Percentiles rank a stretch among this genome's conserved stretches.
These are phyloP conservation scores for Fusarium nelsonii DNA, from an alignment of 2,329 filamentous ascomycete species.

Conservation along the genomic window DNA sequence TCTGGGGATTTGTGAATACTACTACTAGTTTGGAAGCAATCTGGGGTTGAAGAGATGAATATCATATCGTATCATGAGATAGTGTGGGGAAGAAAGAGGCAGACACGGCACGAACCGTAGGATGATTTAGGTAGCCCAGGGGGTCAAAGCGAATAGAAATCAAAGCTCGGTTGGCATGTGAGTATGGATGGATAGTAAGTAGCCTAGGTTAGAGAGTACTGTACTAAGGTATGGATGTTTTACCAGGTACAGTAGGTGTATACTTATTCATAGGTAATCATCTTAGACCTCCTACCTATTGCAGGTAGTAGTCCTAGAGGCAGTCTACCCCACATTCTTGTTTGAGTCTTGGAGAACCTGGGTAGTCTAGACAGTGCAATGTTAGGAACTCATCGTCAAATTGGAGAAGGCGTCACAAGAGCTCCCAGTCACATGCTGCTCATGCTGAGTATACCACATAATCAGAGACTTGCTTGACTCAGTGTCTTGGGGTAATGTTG, in stretches of 20 bases:
- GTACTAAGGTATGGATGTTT: background rate
- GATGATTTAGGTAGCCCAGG: background rate
- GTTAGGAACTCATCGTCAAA: slow-evolving; percentile 10
- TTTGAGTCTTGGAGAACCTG: slow-evolving; percentile 7
- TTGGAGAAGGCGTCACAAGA: slow-evolving; percentile 20
- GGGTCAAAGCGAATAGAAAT: background rate
- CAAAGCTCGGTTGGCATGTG: slow-evolving; percentile 30
- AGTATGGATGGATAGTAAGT: background rate
- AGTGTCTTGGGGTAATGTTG: background rate
- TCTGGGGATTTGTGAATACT: slow-evolving; percentile 7
- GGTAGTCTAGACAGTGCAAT: background rate
- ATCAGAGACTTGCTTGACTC: no score
- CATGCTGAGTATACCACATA: background rate
- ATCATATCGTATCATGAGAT: slow-evolving; percentile 7
- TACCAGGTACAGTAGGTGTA: background rate
- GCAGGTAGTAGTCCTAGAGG: background rate
- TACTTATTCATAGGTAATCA: background rate
- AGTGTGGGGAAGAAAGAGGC: slow-evolving; percentile 7
- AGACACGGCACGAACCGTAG: slow-evolving; percentile 14
- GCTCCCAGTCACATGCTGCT: slow-evolving; percentile 11
- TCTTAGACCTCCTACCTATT: slow-evolving; percentile 5
- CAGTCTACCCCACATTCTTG: slow-evolving; percentile 20
- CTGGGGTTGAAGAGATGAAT: slow-evolving; percentile 14
- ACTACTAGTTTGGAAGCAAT: background rate
- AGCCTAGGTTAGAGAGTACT: background rate